Base-by-base conservation (phyloP, 2,329 filamentous ascomycete species). In the Lachnellula suecica region DNA sequence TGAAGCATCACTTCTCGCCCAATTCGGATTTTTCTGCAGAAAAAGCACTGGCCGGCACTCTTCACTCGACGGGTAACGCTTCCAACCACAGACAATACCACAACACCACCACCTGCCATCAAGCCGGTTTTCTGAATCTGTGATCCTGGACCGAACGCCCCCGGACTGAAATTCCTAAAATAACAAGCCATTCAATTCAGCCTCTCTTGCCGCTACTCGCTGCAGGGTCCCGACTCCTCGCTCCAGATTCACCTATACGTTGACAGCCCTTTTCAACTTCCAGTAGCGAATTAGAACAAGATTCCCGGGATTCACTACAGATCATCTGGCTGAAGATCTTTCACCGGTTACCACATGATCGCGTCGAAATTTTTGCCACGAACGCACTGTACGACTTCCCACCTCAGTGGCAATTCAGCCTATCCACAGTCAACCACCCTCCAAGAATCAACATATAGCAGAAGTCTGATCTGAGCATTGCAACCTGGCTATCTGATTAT, bases 301-400 rank as follows among this genome's bases (percentile, higher is more conserved):
- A n/a, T 11, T 8, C 15, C 38, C 9, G 20, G 13, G 20, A 41
- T 41, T 23, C 38, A 42, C 40, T 42, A 3, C 2, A 13, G 8
- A 31, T 15, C 15, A 8, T 8, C 29, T n/a, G n/a, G n/a, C n/a
- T n/a, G 34, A 37, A 37, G 34, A 37, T 37, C 34, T 9, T 37
- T 37, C n/a, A n/a, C n/a, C n/a, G n/a, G n/a, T n/a, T n/a, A n/a
- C n/a, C 51, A 53, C 50, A 57, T 63, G 60, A 60, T 48, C 56
- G 29, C n/a, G n/a, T n/a, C 24, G 29, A 23, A 23, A 15, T 38
- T 50, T 35, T 51, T 37, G 29, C 45, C 44, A n/a, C n/a, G n/a
- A n/a, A n/a, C n/a, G n/a, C n/a, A n/a, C n/a, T n/a, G 31, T 47
- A 42, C 35, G 35, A 49, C 42, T 47, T 41, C 23, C 51, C 49